Base-by-base conservation (phyloP, 495 filamentous ascomycete genomes). In the Sordaria brevicollis region DNA sequence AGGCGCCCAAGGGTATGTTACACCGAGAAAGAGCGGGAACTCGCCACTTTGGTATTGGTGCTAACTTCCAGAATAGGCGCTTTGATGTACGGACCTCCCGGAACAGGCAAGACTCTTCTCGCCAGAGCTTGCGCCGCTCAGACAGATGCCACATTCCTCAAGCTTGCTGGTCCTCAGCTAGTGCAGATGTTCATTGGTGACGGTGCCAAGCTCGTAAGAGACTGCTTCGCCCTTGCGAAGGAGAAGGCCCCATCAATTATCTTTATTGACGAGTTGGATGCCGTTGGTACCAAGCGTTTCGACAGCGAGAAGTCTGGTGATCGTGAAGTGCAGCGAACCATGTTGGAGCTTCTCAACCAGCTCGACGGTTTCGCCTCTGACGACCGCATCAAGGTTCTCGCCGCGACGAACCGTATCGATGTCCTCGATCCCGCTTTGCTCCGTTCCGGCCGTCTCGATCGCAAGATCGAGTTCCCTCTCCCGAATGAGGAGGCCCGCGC, bases 141-240 rank as follows among this genome's bases (percentile, higher is more conserved):
- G 83, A 98, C 96, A 70, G 94, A 99, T 69, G 95, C 95, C 70
- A 99, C 95, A 62, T 99, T 99, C 88, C 90, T 99, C 77, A 99
- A 99, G 78, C 92, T 99, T 70, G 95, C 95, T 68, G 95, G 95
- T 43, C 95, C 95, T 2, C 96, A 98, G 81, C 89, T 99, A n/a
- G 95, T 99, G 21, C 95, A 99, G 79, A 99, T 99, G 95, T 99
- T 99, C 81, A 99, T 99, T 66, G 95, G 95, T 75, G 95, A 99
- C 75, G 96, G 96, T 71, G 96, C 96, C 33, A 99, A 98, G 84
- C 87, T 99, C 5, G 95, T 99, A 35, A 92, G 95, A 35, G 95
- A 98, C 81, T 95, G 93, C 81, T 99, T 99, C 78, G 94, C 95
- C 8, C 84, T 99, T 1, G 95, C 95, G 34, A 99, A 99, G 77